Evolutionary conservation across 345 rosid genomes (phyloP), one percentile per base, ranked within the genome.

Genomic region (Heritiera littoralis): DNA sequence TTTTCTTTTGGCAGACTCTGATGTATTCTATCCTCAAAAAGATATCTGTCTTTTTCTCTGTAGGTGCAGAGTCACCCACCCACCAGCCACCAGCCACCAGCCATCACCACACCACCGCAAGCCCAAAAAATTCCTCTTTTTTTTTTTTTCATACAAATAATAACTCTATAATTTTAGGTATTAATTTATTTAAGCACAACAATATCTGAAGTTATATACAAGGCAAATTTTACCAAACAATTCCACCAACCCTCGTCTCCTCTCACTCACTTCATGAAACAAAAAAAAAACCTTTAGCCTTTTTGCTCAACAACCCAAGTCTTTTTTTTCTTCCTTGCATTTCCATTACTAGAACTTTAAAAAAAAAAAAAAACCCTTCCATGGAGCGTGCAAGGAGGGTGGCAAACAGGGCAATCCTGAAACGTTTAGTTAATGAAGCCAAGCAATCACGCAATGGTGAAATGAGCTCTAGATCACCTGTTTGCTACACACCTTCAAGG

Each of bases 321-420:
- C 58, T 64, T 54, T 65, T 67, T 78, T 58, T 72, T 54, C 74
- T 67, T 8, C 43, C 23, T 71, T 59, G 63, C 17, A 48, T 41
- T 75, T 64, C n/a, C 79, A 0, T 72, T 71, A 51, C 71, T 18
- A 17, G 18, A 51, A 10, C 45, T 51, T 51, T 52, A 41, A 59
- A 32, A 13, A 40, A 76, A 49, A 63, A 3, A 55, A 46, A 41
- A 63, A 52, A 20, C n/a, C 72, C 48, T 61, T 74, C 30, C 77
- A 94, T 94, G 99, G 99, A 94, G 84, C 95, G 98, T 23, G 98
- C 98, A 66, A 88, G 99, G 93, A 80, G 86, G 82, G 82, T 94
- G 66, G 95, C 98, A 5, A 92, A 85, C 95, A 80, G 95, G 84
- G 98, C 95, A 49, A 86, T 90, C 89, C 84, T 94, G 56, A 90